Conservation (phyloP, 208 protist species). For the Crithidia sp. region DNA sequence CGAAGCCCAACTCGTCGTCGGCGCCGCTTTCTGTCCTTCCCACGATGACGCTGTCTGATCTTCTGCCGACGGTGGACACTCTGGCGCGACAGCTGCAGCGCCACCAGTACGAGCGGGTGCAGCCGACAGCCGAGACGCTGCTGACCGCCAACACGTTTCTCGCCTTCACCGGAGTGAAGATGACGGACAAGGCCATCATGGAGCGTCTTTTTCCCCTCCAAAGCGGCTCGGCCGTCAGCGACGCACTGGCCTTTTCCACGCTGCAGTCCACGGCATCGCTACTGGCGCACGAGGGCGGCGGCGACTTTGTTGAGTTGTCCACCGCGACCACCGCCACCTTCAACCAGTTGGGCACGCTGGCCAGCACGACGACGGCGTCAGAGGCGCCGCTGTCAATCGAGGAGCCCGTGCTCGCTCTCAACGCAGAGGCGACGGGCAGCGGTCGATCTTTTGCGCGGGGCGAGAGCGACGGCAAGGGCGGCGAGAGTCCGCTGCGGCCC, state of each 20-base stretch:
- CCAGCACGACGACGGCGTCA: slow-evolving; percentile 12
- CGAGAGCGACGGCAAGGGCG: neutral
- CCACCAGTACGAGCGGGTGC: slow-evolving; percentile 23
- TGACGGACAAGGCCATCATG: slow-evolving; percentile 28
- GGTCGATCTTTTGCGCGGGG: neutral
- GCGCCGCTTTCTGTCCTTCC: neutral
- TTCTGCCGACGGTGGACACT: slow-evolving; percentile 30
- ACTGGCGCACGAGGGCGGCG: slow-evolving; percentile 1
- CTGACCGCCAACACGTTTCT: slow-evolving; percentile 35
- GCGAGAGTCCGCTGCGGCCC: slow-evolving; percentile 5
- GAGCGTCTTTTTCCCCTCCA: slow-evolving; percentile 32
- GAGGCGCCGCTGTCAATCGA: slow-evolving; percentile 6
- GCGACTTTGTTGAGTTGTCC: slow-evolving; percentile 14
- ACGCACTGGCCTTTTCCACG: slow-evolving; percentile 15
- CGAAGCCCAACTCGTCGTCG: neutral
- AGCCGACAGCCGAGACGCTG: slow-evolving; percentile 19
- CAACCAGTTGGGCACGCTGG: slow-evolving; percentile 13
- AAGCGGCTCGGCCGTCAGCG: slow-evolving; percentile 15
- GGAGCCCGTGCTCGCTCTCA: neutral
- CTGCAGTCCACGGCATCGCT: slow-evolving; percentile 16
- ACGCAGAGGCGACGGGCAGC: neutral
- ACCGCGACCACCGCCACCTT: slow-evolving; percentile 9
- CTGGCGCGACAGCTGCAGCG: slow-evolving; percentile 36
- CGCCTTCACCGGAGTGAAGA: slow-evolving; percentile 24
- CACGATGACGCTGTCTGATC: slow-evolving; percentile 8